Base-by-base conservation (phyloP, 176 grass and related monocot species). In the Raddia distichophylla region DNA sequence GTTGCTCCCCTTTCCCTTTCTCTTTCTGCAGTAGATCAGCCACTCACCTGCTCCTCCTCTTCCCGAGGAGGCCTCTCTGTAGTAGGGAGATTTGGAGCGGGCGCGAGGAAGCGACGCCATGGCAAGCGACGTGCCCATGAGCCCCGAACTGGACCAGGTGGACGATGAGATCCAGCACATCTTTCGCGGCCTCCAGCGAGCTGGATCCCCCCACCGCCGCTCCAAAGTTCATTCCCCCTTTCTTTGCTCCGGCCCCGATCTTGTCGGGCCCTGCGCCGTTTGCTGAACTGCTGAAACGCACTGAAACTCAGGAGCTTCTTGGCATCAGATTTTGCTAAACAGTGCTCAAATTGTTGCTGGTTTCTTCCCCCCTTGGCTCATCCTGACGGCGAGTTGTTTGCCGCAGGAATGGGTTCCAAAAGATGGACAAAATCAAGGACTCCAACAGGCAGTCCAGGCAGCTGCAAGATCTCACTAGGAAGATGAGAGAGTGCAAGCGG, bases 101-200 rank as follows among this genome's bases (percentile, higher is more conserved):
- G 58, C n/a, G 19, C 0, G 19, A 13, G 59, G 12, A 32, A 52
- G 7, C 34, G 34, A 22, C 33, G 71, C 22, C 16, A 49, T 63
- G 91, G 80, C 85, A 85, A 99, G 82, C 84, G 85, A 94, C 77
- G 74, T 88, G 69, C 87, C 89, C 79, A 92, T 99, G 91, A 96
- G 97, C 73, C 76, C 91, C 61, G 93, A 99, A 74, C 82, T 96
- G 22, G 93, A 99, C 83, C 91, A 90, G 93, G 83, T 96, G 17
- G 89, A 99, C 82, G 97, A 91, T 75, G 87, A 99, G 89, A 96
- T 96, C 91, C 91, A 91, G 80, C 89, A 99, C 80, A 90, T 96
- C 78, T 99, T 99, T 86, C 93, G 91, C 56, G 97, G 86, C 59
- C 97, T 99, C 59, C 91, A 96, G 97, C 94, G 81, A 93, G 87